Evolutionary conservation across 2,329 filamentous ascomycete genomes (phyloP).

Genomic region (Dryadomyces quercivorus): DNA sequence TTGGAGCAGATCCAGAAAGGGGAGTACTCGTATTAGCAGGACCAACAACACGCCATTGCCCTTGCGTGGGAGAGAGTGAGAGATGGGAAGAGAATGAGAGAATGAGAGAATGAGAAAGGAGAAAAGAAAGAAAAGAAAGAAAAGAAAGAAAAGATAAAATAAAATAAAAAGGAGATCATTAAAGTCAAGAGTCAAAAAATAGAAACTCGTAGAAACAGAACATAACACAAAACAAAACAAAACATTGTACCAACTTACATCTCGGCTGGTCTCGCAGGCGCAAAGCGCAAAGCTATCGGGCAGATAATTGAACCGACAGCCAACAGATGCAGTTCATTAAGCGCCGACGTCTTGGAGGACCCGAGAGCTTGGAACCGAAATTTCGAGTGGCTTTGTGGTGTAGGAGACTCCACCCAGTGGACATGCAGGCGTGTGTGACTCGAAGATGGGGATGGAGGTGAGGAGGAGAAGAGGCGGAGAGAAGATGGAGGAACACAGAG

Average conservation of each 20-base stretch:
- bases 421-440: not conserved
- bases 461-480: not conserved
- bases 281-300: not conserved
- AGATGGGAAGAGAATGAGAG: not conserved
- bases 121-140: not conserved
- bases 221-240: too few species aligned
- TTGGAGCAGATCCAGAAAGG: not conserved
- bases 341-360: conserved; percentile 8
- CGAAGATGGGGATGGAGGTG: not conserved
- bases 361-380: conserved; percentile 10
- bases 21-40: not conserved
- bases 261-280: too few species aligned
- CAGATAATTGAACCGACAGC: conserved; percentile 10
- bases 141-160: not conserved
- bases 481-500: too few species aligned
- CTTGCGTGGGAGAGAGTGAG: not conserved
- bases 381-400: not conserved
- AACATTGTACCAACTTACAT: too few species aligned
- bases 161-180: not conserved
- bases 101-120: not conserved
- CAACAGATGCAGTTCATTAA: conserved; percentile 9
- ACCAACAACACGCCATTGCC: not conserved
- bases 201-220: too few species aligned
- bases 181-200: not conserved
- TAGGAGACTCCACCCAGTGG: not conserved